Evolutionary conservation across 2,329 filamentous ascomycete species (phyloP).

Genomic region (Sodiomyces alkalinus): DNA sequence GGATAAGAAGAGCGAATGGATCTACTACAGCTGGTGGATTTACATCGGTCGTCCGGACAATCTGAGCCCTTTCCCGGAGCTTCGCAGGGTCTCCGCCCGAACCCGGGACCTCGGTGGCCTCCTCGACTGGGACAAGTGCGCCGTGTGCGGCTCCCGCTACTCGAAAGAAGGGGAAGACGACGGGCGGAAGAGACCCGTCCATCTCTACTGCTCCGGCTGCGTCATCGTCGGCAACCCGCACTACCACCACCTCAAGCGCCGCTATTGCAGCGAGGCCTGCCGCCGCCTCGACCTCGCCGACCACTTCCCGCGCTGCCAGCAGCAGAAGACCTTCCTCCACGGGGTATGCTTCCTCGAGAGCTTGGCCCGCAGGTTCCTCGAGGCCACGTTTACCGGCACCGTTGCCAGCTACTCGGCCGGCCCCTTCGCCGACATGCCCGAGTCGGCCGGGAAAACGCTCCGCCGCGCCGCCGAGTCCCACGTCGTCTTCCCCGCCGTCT

Average conservation of each 20-base stretch:
- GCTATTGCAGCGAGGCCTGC: slow-evolving; percentile 6
- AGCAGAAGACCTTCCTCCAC: slow-evolving; percentile 5
- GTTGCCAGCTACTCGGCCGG: neutral
- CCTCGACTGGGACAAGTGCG: neutral
- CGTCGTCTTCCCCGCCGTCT: neutral
- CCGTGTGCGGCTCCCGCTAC: neutral
- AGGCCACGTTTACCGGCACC: slow-evolving; percentile 3
- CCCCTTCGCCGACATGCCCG: neutral
- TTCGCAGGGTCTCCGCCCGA: neutral
- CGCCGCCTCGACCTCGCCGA: slow-evolving; percentile 3
- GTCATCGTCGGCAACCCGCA: slow-evolving; percentile 1
- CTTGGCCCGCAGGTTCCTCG: slow-evolving; percentile 4
- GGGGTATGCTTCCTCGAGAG: slow-evolving; percentile 2
- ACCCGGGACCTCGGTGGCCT: neutral
- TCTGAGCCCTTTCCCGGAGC: neutral
- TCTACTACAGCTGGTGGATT: slow-evolving; percentile 4
- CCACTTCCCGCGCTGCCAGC: slow-evolving; percentile 4
- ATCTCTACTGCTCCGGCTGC: slow-evolving; percentile 4
- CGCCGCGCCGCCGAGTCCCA: neutral
- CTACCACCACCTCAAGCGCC: slow-evolving; percentile 1
- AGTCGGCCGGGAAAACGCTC: neutral
- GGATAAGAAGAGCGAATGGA: neutral
- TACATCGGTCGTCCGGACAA: slow-evolving; percentile 4
- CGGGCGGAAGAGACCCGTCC: too few relatives aligned
- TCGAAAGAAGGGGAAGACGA: too few relatives aligned